A percentile compares a stretch with the other conserved stretches of the same genome.
phyloP scores from a whole-genome alignment of 805 yeast genomes.

The Huiozyma naganishii region DNA sequence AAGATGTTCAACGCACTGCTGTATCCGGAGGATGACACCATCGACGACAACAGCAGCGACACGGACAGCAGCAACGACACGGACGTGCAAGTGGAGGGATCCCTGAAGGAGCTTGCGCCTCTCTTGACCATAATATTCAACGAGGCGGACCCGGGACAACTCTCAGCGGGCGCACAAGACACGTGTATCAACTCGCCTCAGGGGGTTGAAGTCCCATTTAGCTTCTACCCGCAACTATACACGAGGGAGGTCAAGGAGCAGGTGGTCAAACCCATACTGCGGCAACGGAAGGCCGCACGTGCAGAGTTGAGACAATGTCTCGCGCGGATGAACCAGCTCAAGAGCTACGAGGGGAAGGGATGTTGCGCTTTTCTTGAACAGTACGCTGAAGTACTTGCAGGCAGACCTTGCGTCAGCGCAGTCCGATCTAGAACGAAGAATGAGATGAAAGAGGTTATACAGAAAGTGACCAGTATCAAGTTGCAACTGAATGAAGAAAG shows the following conservation, averaged over 20 bases:
- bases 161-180: slow-evolving; percentile 1
- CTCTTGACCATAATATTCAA: slow-evolving; percentile 24
- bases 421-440: not conserved
- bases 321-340: slow-evolving; percentile 16
- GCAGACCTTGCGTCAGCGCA: slow-evolving; percentile 3
- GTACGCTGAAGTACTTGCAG: slow-evolving; percentile 19
- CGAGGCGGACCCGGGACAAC: slow-evolving; percentile 15
- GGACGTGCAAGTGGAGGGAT: slow-evolving; percentile 10
- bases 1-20: slow-evolving; percentile 26
- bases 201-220: slow-evolving; percentile 25
- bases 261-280: slow-evolving; percentile 17
- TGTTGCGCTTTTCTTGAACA: slow-evolving; percentile 18
- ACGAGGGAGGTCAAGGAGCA: slow-evolving; percentile 19
- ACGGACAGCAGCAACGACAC: not conserved
- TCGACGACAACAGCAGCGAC: not conserved
- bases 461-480: not conserved
- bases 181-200: slow-evolving; percentile 10
- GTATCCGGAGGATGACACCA: slow-evolving; percentile 17
- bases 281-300: slow-evolving; percentile 15
- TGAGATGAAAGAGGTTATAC: slow-evolving; percentile 1
- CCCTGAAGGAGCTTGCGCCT: slow-evolving; percentile 19
- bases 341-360: slow-evolving; percentile 26
- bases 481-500: not conserved
- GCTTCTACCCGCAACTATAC: slow-evolving; percentile 27
- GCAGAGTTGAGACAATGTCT: slow-evolving; percentile 10